These are phyloP conservation scores for Arthromyces matolae DNA, from an alignment of 768 basidiomycete species.

Conservation along the genomic window DNA sequence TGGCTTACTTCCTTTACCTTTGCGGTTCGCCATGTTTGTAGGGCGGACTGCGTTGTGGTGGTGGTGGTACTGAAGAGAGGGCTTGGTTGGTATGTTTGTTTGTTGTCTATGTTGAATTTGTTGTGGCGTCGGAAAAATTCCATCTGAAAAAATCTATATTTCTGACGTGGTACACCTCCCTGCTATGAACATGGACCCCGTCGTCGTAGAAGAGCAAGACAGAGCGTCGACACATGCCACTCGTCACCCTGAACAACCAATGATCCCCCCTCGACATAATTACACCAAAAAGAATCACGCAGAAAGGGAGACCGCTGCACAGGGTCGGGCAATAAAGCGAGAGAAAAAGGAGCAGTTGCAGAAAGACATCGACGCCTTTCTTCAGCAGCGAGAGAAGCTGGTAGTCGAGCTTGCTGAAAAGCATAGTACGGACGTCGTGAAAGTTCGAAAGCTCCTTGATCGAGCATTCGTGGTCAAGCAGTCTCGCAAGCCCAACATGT, in stretches of 20 bases:
- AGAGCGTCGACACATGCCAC: not conserved
- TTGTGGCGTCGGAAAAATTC: not conserved
- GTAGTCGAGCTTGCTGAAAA: slow-evolving; percentile 1
- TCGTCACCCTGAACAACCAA: not conserved
- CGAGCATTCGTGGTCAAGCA: not conserved
- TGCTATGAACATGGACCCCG: not conserved
- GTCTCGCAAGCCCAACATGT: not conserved
- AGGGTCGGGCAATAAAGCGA: not conserved
- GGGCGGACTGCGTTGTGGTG: not conserved
- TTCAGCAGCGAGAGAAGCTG: not conserved
- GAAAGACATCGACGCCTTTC: not conserved
- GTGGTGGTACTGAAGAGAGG: not conserved
- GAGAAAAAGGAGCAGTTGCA: not conserved
- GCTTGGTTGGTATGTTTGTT: not conserved
- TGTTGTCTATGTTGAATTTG: not conserved
- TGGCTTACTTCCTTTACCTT: slow-evolving; percentile 1
- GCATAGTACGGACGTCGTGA: not conserved
- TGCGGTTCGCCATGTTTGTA: not conserved
- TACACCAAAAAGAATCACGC: not conserved
- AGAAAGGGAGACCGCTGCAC: not conserved
- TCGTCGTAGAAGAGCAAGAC: not conserved
- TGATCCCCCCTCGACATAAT: not conserved
- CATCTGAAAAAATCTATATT: not conserved
- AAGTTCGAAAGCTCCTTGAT: not conserved
- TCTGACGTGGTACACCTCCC: not conserved